phyloP scores from a whole-genome alignment of 2,329 filamentous ascomycete species.

The Venturia aucupariae region DNA sequence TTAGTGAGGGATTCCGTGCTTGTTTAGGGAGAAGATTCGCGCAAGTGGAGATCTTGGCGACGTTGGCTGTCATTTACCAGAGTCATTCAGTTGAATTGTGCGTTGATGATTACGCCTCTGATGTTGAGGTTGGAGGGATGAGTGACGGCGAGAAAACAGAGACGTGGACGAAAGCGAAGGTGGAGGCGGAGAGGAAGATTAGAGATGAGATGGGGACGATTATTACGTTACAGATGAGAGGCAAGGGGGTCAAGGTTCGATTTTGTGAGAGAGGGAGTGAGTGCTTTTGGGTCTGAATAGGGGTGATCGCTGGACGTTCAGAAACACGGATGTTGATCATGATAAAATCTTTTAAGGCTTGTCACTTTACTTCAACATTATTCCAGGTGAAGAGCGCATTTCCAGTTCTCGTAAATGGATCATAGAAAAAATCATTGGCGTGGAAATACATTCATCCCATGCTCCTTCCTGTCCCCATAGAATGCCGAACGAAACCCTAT shows the following conservation, averaged over 20 bases:
- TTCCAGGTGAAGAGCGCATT: too few species aligned
- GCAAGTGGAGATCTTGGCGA: constrained; percentile 47
- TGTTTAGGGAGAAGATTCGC: constrained; percentile 49
- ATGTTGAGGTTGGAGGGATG: constrained; percentile 33
- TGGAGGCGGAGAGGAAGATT: constrained; percentile 44
- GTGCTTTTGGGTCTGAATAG: constrained; percentile 41
- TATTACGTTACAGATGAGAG: constrained; percentile 61
- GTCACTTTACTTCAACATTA: too few species aligned
- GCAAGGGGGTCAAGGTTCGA: constrained; percentile 54
- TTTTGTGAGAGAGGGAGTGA: constrained; percentile 62
- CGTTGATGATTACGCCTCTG: constrained; percentile 40
- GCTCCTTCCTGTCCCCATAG: too few species aligned
- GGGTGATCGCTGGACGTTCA: too few species aligned
- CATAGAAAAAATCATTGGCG: too few species aligned
- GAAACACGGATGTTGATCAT: too few species aligned
- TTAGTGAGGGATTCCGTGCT: constrained; percentile 45
- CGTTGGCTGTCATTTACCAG: constrained; percentile 43
- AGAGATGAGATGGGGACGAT: constrained; percentile 48
- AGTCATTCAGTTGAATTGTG: constrained; percentile 61
- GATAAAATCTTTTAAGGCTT: too few species aligned
- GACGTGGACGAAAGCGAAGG: constrained; percentile 54
- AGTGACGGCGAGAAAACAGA: constrained; percentile 38
- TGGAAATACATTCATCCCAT: too few species aligned
- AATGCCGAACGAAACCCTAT: too few species aligned
- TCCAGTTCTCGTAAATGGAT: too few species aligned